Conservation (phyloP, 345 rosid species). For the Trapa bicornis region DNA sequence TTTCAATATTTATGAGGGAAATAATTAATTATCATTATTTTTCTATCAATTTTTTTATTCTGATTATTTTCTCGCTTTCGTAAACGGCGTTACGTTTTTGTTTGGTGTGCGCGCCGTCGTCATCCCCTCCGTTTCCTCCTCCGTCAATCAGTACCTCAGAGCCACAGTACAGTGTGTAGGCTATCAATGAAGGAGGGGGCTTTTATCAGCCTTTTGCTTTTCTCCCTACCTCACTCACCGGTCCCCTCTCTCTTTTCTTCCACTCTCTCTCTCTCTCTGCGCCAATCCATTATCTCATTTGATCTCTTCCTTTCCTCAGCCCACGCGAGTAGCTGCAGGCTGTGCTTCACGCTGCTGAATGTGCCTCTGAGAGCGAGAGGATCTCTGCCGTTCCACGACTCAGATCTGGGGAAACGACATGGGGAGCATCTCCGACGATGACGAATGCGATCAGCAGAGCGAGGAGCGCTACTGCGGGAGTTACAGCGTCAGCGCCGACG, state of each 20-base stretch:
- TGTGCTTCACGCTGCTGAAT: too few species aligned
- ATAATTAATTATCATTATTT: too few species aligned
- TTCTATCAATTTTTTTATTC: too few species aligned
- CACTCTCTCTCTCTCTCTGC: too few species aligned
- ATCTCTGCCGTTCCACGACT: too few species aligned
- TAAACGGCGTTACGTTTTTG: slow-evolving; percentile 8
- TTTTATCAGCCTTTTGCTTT: neutral
- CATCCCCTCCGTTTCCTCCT: neutral
- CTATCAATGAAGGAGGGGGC: neutral
- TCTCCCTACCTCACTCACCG: neutral
- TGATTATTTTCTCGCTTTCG: too few species aligned
- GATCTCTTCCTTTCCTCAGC: neutral
- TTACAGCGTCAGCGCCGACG: slow-evolving; percentile 88
- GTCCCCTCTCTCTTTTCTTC: neutral
- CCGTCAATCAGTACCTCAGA: neutral
- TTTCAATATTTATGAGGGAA: too few species aligned
- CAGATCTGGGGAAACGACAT: slow-evolving; percentile 10
- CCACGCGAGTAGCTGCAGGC: neutral
- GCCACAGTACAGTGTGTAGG: neutral
- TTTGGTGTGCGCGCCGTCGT: slow-evolving; percentile 8
- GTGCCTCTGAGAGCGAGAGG: too few species aligned
- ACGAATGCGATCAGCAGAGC: slow-evolving; percentile 49
- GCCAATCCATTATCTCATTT: too few species aligned
- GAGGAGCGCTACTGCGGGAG: slow-evolving; percentile 70
- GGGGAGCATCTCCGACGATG: slow-evolving; percentile 69